Percentiles rank a stretch among this genome's conserved stretches.
Evolutionary conservation across 208 protist species (phyloP).

Genomic region (Phytomonas sp.): DNA sequence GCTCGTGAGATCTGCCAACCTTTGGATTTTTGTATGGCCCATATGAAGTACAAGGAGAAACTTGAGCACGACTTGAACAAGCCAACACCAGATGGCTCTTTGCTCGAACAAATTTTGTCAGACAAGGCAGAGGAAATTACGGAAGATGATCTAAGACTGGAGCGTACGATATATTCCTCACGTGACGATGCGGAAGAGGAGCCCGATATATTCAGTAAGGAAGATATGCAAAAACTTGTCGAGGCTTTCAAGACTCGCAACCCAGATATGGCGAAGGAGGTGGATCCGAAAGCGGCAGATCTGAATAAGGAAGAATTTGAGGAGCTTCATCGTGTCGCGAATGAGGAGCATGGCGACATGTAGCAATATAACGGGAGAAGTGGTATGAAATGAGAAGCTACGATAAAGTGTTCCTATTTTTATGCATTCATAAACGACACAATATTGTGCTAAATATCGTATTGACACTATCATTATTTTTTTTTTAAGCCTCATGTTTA

Average conservation of each 20-base stretch:
- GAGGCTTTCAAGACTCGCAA: slow-evolving; percentile 35
- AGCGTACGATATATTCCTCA: slow-evolving; percentile 65
- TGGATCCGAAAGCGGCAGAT: slow-evolving; percentile 48
- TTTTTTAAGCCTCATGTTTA: not conserved
- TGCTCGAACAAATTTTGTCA: slow-evolving; percentile 11
- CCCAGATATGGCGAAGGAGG: slow-evolving; percentile 24
- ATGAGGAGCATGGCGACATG: not conserved
- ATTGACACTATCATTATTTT: not conserved
- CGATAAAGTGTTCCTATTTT: not conserved
- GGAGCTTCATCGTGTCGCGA: slow-evolving; percentile 21
- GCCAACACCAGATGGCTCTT: slow-evolving; percentile 9
- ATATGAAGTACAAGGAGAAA: not conserved
- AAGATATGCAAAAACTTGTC: slow-evolving; percentile 56
- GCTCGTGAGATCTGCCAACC: not conserved
- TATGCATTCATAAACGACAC: not conserved
- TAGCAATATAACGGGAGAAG: not conserved
- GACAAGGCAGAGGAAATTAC: slow-evolving; percentile 24
- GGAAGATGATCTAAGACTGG: slow-evolving; percentile 50
- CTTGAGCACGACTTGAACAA: not conserved
- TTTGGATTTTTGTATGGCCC: not conserved
- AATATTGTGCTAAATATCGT: not conserved
- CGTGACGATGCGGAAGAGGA: slow-evolving; percentile 30
- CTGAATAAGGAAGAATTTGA: slow-evolving; percentile 57
- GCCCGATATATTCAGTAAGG: slow-evolving; percentile 50
- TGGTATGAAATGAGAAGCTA: not conserved